phyloP scores from a whole-genome alignment of 805 yeast genomes.

The Pichia californica region DNA sequence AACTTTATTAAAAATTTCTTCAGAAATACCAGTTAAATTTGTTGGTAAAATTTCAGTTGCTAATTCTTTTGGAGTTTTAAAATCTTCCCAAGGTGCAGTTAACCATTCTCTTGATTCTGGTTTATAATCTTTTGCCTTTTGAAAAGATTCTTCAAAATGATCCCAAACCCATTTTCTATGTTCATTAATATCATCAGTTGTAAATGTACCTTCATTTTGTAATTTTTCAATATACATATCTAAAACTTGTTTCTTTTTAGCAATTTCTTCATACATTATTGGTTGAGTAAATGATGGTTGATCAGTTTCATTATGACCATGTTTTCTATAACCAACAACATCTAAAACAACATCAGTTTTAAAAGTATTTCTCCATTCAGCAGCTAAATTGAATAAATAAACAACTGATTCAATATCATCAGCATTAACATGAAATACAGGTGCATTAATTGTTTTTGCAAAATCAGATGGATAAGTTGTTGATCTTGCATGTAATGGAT shows the following conservation, averaged over 20 bases:
- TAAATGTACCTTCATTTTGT: constrained; percentile 80
- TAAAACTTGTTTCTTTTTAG: constrained; percentile 81
- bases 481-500: constrained; percentile 95
- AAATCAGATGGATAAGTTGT: constrained; percentile 97
- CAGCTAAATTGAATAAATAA: constrained; percentile 90
- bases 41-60: constrained; percentile 95
- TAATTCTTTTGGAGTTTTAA: constrained; percentile 94
- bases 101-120: constrained; percentile 96
- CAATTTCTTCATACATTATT: constrained; percentile 87
- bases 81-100: constrained; percentile 98
- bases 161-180: constrained; percentile 99
- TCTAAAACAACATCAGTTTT: constrained; percentile 95
- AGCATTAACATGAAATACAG: constrained; percentile 98
- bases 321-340: constrained; percentile 96
- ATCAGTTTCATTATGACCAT: constrained; percentile 99
- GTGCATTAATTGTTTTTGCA: constrained; percentile 95
- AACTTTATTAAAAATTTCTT: constrained; percentile 60
- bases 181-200: constrained; percentile 84
- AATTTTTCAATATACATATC: constrained; percentile 80
- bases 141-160: constrained; percentile 82
- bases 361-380: constrained; percentile 97
- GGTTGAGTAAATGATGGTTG: constrained; percentile 99
- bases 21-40: constrained; percentile 87
- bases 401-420: constrained; percentile 94
- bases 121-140: constrained; percentile 80